Evolutionary conservation across 495 filamentous ascomycete genomes (phyloP).

Genomic region (Penicillium fimorum): DNA sequence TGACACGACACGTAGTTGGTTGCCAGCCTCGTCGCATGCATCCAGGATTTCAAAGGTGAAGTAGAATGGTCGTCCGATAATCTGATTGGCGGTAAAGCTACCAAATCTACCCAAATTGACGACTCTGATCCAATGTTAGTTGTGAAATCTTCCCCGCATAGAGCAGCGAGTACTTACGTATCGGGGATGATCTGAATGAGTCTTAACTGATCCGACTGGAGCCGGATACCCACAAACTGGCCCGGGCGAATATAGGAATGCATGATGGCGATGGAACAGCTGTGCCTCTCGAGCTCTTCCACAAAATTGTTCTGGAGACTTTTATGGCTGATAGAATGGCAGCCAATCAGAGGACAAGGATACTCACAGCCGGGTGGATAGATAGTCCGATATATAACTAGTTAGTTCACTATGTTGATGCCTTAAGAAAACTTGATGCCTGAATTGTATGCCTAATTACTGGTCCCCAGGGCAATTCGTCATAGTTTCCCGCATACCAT

Average conservation of each 20-base stretch:
- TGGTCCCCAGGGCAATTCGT: neutral
- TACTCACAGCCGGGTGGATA: slow-evolving; percentile 8
- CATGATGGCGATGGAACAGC: slow-evolving; percentile 26
- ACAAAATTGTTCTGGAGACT: slow-evolving; percentile 20
- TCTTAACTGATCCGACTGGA: slow-evolving; percentile 65
- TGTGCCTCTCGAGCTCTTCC: neutral
- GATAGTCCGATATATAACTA: slow-evolving; percentile 2
- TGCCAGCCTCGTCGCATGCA: slow-evolving; percentile 52
- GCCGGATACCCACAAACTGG: slow-evolving; percentile 60
- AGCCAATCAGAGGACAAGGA: slow-evolving; percentile 18
- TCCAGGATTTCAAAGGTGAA: slow-evolving; percentile 87
- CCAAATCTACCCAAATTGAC: slow-evolving; percentile 90
- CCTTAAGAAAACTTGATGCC: neutral
- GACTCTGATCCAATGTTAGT: slow-evolving; percentile 52
- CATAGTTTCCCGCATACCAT: neutral
- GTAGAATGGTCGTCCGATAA: slow-evolving; percentile 85
- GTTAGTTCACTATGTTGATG: no score
- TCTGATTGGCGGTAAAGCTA: slow-evolving; percentile 76
- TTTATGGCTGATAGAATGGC: slow-evolving; percentile 6
- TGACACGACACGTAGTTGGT: slow-evolving; percentile 74
- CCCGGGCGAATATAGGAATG: slow-evolving; percentile 59
- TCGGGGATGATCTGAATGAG: slow-evolving; percentile 67
- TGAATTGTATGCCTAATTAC: neutral
- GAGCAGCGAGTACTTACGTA: slow-evolving; percentile 59
- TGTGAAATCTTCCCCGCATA: slow-evolving; percentile 2